Conservation (phyloP, 768 basidiomycete genomes). For the button mushroom (Agaricus bisporus) region DNA sequence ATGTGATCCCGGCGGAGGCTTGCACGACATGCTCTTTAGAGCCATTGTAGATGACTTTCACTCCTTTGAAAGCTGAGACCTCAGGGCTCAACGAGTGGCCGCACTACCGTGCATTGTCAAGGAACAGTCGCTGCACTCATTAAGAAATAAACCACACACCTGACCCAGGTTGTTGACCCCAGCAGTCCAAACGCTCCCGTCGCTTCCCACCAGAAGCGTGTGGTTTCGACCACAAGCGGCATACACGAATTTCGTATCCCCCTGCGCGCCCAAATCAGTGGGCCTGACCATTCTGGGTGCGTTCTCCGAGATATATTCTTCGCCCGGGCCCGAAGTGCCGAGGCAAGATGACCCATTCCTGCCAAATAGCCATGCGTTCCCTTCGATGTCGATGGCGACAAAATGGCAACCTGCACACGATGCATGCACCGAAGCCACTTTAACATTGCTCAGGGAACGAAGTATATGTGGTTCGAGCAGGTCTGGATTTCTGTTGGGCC, state of each 20-base stretch:
- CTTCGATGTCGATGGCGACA: slow-evolving; percentile 66
- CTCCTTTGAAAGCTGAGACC: slow-evolving; percentile 55
- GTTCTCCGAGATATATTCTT: slow-evolving; percentile 66
- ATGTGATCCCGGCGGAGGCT: slow-evolving; percentile 78
- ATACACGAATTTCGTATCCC: slow-evolving; percentile 60
- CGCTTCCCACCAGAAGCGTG: slow-evolving; percentile 74
- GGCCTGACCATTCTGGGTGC: slow-evolving; percentile 60
- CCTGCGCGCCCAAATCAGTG: slow-evolving; percentile 51
- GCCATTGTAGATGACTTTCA: slow-evolving; percentile 52
- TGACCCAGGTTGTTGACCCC: slow-evolving; percentile 81
- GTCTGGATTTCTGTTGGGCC: slow-evolving; percentile 55
- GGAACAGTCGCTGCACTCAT: background rate
- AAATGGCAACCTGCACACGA: slow-evolving; percentile 75
- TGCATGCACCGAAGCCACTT: slow-evolving; percentile 64
- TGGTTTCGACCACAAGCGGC: slow-evolving; percentile 85
- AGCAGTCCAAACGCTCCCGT: slow-evolving; percentile 78
- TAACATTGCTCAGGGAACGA: slow-evolving; percentile 80
- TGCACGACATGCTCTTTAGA: slow-evolving; percentile 60
- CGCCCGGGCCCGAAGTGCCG: slow-evolving; percentile 46
- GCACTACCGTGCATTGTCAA: slow-evolving; percentile 38
- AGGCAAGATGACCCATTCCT: slow-evolving; percentile 69
- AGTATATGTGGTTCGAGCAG: slow-evolving; percentile 85
- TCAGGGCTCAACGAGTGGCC: slow-evolving; percentile 65
- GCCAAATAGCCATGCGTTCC: slow-evolving; percentile 87
- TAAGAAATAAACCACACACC: slow-evolving; percentile 35